phyloP scores from a whole-genome alignment of 495 filamentous ascomycete species.

The Chaetomium tenue region DNA sequence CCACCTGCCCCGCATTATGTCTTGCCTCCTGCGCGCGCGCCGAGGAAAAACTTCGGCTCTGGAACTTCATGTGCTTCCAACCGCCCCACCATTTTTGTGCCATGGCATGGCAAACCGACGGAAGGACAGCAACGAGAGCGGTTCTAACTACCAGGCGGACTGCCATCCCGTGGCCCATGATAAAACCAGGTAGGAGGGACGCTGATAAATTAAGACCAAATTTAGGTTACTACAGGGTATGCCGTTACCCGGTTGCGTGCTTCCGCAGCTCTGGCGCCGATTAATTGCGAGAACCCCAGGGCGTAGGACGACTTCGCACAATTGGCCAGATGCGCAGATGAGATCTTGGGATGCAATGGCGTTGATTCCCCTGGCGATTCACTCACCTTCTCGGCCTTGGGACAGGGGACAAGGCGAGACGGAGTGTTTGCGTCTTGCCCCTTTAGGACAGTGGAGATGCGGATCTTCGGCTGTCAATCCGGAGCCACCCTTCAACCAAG shows the following conservation, averaged over 20 bases:
- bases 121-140: neutral
- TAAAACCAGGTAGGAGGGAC: neutral
- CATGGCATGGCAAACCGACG: too few species aligned
- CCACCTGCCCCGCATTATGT: constrained; percentile 13
- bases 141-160: too few species aligned
- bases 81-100: too few species aligned
- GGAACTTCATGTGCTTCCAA: constrained; percentile 1
- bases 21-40: neutral
- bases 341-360: neutral
- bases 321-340: neutral
- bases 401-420: neutral
- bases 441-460: constrained; percentile 20
- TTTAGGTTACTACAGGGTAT: neutral
- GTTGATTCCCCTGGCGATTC: neutral
- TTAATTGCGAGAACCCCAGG: neutral
- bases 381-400: neutral
- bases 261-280: neutral
- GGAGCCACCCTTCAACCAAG: constrained; percentile 22
- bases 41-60: constrained; percentile 16
- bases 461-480: constrained; percentile 23
- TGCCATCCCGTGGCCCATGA: neutral
- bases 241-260: constrained; percentile 7
- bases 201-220: neutral
- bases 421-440: constrained; percentile 21
- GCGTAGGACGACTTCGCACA: neutral